phyloP scores from a whole-genome alignment of 2,329 filamentous ascomycete genomes.

The Verticillium isaacii region DNA sequence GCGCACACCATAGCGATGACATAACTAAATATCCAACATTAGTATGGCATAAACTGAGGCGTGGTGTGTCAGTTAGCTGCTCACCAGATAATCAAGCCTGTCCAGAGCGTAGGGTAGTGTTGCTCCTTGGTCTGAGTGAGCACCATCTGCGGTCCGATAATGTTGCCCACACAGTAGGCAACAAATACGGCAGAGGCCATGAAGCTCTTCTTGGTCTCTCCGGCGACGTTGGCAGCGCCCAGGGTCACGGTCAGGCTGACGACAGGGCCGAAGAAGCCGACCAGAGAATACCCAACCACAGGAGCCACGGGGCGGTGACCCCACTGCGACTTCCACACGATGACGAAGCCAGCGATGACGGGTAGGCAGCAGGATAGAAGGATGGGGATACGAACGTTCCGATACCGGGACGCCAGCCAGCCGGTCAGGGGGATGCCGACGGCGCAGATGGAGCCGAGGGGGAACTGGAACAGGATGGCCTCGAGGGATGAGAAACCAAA shows the following conservation, averaged over 20 bases:
- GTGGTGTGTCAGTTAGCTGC: slow-evolving; percentile 3
- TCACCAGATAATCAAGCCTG: slow-evolving; percentile 50
- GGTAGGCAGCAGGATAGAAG: slow-evolving; percentile 50
- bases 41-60: neutral
- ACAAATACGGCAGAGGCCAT: slow-evolving; percentile 56
- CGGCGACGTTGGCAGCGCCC: slow-evolving; percentile 44
- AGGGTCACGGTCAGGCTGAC: slow-evolving; percentile 29
- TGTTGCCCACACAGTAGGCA: slow-evolving; percentile 55
- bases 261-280: slow-evolving; percentile 54
- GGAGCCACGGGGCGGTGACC: slow-evolving; percentile 45
- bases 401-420: slow-evolving; percentile 42
- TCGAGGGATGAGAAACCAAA: slow-evolving; percentile 46
- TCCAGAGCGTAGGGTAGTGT: slow-evolving; percentile 54
- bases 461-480: slow-evolving; percentile 56
- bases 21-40: neutral
- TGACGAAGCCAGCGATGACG: slow-evolving; percentile 53
- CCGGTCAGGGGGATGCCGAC: slow-evolving; percentile 50
- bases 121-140: slow-evolving; percentile 42
- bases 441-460: slow-evolving; percentile 49
- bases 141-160: slow-evolving; percentile 53
- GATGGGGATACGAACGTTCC: slow-evolving; percentile 48
- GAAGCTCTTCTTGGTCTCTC: slow-evolving; percentile 55
- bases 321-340: slow-evolving; percentile 54
- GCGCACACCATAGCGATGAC: neutral
- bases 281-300: slow-evolving; percentile 51